Conservation (phyloP, 352 stramenopile species). For the Phytophthora sp. region DNA sequence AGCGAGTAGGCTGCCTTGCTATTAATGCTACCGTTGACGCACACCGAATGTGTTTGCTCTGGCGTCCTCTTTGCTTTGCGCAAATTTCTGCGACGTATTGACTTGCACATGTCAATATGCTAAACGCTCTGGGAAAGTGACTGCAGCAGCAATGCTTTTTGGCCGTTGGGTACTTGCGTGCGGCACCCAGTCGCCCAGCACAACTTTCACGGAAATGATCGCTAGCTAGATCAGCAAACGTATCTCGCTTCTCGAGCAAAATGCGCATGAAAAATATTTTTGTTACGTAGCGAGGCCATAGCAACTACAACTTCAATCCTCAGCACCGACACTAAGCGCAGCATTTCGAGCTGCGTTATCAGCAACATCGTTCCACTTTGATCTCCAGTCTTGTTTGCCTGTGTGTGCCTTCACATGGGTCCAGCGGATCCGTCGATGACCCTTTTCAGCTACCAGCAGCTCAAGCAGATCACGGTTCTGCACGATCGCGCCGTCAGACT, state of each 20-base stretch:
- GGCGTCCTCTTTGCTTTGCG: too few relatives aligned
- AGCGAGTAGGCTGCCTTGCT: too few relatives aligned
- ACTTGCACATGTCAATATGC: too few relatives aligned
- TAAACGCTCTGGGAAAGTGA: too few relatives aligned
- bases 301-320: background rate
- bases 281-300: too few relatives aligned
- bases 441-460: conserved; percentile 48
- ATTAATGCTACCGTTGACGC: conserved; percentile 1
- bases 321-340: conserved; percentile 16
- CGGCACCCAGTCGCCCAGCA: too few relatives aligned
- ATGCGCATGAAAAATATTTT: too few relatives aligned
- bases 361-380: conserved; percentile 77
- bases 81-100: conserved; percentile 2
- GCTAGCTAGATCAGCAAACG: too few relatives aligned
- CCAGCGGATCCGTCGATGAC: conserved; percentile 59
- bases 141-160: too few relatives aligned
- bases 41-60: background rate
- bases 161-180: too few relatives aligned
- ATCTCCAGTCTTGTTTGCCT: conserved; percentile 62
- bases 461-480: conserved; percentile 77
- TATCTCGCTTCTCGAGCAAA: too few relatives aligned
- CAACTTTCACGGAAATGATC: too few relatives aligned
- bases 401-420: conserved; percentile 74
- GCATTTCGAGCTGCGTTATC: conserved; percentile 54
- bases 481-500: conserved; percentile 56